These are phyloP conservation scores for Bacidia gigantensis DNA, from an alignment of 495 filamentous ascomycete species.

Conservation along the genomic window DNA sequence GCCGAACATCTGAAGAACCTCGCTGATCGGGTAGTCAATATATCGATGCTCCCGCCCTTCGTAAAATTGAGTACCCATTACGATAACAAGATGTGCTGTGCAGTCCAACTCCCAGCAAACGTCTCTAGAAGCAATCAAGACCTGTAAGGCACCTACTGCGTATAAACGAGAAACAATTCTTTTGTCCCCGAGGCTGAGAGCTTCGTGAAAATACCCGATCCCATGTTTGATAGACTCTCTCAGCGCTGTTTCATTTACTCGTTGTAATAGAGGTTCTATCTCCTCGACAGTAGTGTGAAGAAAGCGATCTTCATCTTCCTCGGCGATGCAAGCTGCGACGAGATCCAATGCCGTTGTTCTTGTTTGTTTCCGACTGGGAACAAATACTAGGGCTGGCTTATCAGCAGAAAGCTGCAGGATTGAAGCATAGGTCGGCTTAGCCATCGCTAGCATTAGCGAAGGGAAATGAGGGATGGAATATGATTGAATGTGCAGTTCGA, in stretches of 20 bases:
- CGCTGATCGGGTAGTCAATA: constrained; percentile 88
- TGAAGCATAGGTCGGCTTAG: constrained; percentile 77
- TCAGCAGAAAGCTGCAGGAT: constrained; percentile 73
- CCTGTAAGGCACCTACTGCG: constrained; percentile 80
- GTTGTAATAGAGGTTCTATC: constrained; percentile 64
- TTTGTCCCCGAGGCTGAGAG: constrained; percentile 75
- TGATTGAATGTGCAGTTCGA: constrained; percentile 92
- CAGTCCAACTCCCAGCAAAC: constrained; percentile 91
- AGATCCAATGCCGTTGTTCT: constrained; percentile 83
- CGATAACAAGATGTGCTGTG: constrained; percentile 77
- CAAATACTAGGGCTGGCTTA: constrained; percentile 82
- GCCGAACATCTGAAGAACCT: constrained; percentile 99
- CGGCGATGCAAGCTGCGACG: constrained; percentile 66
- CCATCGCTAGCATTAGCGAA: constrained; percentile 96
- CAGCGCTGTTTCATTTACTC: constrained; percentile 71
- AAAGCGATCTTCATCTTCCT: constrained; percentile 90
- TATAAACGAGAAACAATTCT: constrained; percentile 86
- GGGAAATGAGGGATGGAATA: constrained; percentile 95
- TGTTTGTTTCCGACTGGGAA: constrained; percentile 84
- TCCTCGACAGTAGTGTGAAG: constrained; percentile 67
- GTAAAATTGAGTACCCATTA: constrained; percentile 99
- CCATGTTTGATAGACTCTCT: constrained; percentile 89
- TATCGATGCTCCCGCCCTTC: constrained; percentile 96
- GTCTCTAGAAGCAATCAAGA: constrained; percentile 85
- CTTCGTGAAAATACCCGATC: constrained; percentile 96